Evolutionary conservation across 2,329 filamentous ascomycete species (phyloP), one percentile per base, ranked within the genome.

Genomic region (Rachicladosporium sp.): DNA sequence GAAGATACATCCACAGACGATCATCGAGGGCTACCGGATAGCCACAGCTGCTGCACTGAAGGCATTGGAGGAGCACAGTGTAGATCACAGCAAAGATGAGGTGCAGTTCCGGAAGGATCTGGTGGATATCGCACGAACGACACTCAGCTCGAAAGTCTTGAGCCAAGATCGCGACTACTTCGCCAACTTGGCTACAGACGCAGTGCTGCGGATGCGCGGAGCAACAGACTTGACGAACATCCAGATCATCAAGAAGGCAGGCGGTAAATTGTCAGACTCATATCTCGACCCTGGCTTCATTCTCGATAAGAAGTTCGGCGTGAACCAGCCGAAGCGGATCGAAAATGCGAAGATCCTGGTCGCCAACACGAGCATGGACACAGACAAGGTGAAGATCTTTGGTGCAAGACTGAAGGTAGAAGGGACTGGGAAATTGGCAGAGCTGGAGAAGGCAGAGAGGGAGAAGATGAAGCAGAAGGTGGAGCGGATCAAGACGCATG

Each of bases 401-500:
- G 91, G 91, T 47, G 91, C 91, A 10, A 78, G 89, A 43, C 86
- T 98, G 56, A 96, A 96, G 74, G 91, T 98, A 44, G 83, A 85
- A 51, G 89, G 86, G 27, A 98, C 91, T 3, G 86, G 86, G 61
- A 95, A 96, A 72, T 75, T 98, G 36, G 91, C 91, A n/a, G 91
- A 98, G 56, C 72, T 98, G 40, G 91, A 98, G 65, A 94, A 93
- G 74, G 91, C 91, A 4, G 91, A 96, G 70, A 82, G 86, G 56
- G 91, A 98, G 56, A 96, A 96, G 79, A 98, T 98, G 91, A 93
- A 88, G 73, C 82, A 84, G 50, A 98, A 98, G 75, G 91, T 98
- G 34, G 91, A 98, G 48, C 89, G 86, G 65, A 98, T 98, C 70
- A 98, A 96, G 76, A 76, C 86, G 35, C 91, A 98, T 58, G 91